Percentiles rank a stretch among this genome's conserved stretches.
phyloP scores from a whole-genome alignment of 768 basidiomycete genomes.

The Macrolepiota dolichaula region DNA sequence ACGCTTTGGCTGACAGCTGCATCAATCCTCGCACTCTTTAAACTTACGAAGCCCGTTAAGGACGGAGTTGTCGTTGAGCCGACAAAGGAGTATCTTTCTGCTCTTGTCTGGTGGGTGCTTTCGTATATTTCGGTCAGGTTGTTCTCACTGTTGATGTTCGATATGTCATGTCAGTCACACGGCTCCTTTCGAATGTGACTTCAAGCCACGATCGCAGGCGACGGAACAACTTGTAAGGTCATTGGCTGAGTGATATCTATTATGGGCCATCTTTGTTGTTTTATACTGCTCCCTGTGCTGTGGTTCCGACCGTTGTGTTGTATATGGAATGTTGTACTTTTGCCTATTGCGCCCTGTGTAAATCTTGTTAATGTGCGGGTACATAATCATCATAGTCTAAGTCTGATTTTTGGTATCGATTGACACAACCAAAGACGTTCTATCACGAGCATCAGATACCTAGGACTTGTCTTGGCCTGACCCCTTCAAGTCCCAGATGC shows the following conservation, averaged over 20 bases:
- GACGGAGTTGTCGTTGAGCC: slow-evolving; percentile 21
- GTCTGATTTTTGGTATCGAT: no score
- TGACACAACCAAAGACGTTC: no score
- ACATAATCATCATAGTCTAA: no score
- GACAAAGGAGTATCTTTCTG: slow-evolving; percentile 16
- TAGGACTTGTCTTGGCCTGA: no score
- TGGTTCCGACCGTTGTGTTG: no score
- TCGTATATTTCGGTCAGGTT: not conserved
- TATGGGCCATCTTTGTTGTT: not conserved
- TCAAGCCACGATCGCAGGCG: slow-evolving; percentile 23
- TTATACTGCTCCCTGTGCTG: not conserved
- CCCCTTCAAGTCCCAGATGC: no score
- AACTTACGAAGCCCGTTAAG: slow-evolving; percentile 24
- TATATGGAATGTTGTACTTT: not conserved
- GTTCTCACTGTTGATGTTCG: not conserved
- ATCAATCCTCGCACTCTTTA: slow-evolving; percentile 29
- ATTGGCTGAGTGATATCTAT: slow-evolving; percentile 7
- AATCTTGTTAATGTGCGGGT: not conserved
- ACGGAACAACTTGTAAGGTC: slow-evolving; percentile 18
- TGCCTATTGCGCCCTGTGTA: not conserved
- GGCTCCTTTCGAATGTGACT: slow-evolving; percentile 23
- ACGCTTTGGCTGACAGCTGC: slow-evolving; percentile 26
- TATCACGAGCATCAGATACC: no score
- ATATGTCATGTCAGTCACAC: slow-evolving; percentile 21
- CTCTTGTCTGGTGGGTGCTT: slow-evolving; percentile 18